Evolutionary conservation across 768 basidiomycete species (phyloP).

Genomic region (Mycena indigotica): DNA sequence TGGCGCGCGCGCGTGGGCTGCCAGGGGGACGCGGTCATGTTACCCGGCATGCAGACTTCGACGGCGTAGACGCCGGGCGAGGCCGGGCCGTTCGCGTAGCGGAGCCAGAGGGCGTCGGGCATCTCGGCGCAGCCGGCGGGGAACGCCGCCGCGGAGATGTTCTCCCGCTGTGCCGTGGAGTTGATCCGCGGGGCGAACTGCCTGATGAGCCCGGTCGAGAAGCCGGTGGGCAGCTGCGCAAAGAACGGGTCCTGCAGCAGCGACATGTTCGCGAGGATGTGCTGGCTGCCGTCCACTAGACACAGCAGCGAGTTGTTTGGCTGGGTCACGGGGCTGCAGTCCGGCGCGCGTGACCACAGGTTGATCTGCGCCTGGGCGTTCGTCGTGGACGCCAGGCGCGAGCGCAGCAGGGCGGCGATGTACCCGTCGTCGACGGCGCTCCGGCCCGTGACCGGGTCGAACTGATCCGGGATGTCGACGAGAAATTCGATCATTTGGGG

Average conservation of each 20-base stretch:
- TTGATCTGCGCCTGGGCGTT: slow-evolving; percentile 5
- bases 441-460: background rate
- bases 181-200: slow-evolving; percentile 17
- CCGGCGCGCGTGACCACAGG: slow-evolving; percentile 8
- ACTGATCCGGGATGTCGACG: slow-evolving; percentile 8
- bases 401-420: slow-evolving; percentile 5
- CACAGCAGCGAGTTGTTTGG: background rate
- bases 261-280: slow-evolving; percentile 10
- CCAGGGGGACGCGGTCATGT: background rate
- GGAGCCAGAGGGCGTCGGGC: slow-evolving; percentile 2
- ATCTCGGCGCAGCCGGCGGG: slow-evolving; percentile 7
- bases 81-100: slow-evolving; percentile 7
- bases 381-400: slow-evolving; percentile 6
- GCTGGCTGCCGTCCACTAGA: slow-evolving; percentile 1
- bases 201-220: slow-evolving; percentile 7
- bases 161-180: slow-evolving; percentile 14
- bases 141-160: slow-evolving; percentile 11
- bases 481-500: background rate
- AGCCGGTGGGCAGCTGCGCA: slow-evolving; percentile 5
- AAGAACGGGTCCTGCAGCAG: slow-evolving; percentile 12
- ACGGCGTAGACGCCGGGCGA: background rate
- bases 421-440: slow-evolving; percentile 8
- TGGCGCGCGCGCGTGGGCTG: background rate
- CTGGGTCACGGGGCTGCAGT: slow-evolving; percentile 1
- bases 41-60: slow-evolving; percentile 4